A percentile compares a stretch with the other conserved stretches of the same genome.
Conservation (phyloP, 169 alveolate genomes). For the Haemoproteus tartakovskyi region DNA sequence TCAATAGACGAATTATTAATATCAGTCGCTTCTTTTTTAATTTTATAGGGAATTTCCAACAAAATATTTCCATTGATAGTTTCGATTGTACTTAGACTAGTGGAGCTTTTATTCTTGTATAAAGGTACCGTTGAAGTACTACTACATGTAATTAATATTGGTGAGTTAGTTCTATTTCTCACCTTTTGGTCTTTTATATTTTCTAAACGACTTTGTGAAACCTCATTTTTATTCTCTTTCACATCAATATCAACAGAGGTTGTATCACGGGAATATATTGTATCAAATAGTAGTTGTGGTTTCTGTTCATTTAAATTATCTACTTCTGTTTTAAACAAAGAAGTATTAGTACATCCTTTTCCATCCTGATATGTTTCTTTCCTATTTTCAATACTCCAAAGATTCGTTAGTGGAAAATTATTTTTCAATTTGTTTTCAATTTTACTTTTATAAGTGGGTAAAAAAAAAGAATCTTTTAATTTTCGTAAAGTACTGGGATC, state of each 20-base stretch:
- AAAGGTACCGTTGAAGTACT: neutral
- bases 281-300: too few relatives aligned
- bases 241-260: neutral
- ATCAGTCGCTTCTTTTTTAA: neutral
- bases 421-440: neutral
- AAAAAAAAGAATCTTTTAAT: slow-evolving; percentile 16
- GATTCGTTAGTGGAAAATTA: neutral
- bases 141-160: neutral
- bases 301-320: neutral
- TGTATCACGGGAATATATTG: too few relatives aligned
- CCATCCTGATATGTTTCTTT: neutral
- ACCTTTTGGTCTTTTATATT: neutral
- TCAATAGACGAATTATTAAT: neutral
- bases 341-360: neutral
- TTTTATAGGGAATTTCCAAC: too few relatives aligned
- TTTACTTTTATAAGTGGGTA: slow-evolving; percentile 28
- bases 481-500: slow-evolving; percentile 19
- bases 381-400: neutral
- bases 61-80: too few relatives aligned
- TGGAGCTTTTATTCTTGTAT: neutral
- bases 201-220: neutral
- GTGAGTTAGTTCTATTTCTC: neutral
- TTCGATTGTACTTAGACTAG: too few relatives aligned
- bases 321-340: neutral
- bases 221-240: neutral